Conservation (phyloP, 2,329 filamentous ascomycete species). For the Aureobasidium leucospermi region DNA sequence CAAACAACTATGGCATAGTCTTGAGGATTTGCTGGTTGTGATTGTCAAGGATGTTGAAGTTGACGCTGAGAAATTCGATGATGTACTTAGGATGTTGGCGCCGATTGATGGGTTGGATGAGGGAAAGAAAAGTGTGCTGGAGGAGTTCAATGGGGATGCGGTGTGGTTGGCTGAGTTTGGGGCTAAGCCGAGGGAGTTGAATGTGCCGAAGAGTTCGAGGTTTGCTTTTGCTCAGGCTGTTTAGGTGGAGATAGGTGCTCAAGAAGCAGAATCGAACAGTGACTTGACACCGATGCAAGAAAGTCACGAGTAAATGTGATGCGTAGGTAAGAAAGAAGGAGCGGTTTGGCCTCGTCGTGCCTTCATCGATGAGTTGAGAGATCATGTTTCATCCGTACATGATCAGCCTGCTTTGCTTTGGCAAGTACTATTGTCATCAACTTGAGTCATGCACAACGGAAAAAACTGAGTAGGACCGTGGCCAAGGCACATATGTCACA, state of each 20-base stretch:
- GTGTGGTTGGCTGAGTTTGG: conserved; percentile 55
- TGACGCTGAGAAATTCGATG: conserved; percentile 64
- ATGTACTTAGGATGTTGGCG: conserved; percentile 57
- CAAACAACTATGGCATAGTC: conserved; percentile 57
- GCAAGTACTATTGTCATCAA: no score
- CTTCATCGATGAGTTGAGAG: no score
- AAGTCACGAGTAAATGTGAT: no score
- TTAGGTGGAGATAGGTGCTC: not conserved
- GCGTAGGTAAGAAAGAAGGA: no score
- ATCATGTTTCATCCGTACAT: no score
- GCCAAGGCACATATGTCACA: no score
- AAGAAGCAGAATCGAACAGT: no score
- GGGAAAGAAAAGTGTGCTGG: conserved; percentile 51
- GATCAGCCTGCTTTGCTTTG: no score
- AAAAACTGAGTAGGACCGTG: no score
- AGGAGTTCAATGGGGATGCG: conserved; percentile 62
- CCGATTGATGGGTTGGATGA: conserved; percentile 30
- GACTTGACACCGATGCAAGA: no score
- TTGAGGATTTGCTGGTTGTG: conserved; percentile 51
- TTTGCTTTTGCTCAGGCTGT: not conserved
- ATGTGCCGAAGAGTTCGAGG: not conserved
- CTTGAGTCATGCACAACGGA: no score
- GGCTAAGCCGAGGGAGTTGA: not conserved
- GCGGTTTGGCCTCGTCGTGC: no score
- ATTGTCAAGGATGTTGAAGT: conserved; percentile 58